Conservation (phyloP, 352 stramenopile species). For the Phytophthora crassamura region DNA sequence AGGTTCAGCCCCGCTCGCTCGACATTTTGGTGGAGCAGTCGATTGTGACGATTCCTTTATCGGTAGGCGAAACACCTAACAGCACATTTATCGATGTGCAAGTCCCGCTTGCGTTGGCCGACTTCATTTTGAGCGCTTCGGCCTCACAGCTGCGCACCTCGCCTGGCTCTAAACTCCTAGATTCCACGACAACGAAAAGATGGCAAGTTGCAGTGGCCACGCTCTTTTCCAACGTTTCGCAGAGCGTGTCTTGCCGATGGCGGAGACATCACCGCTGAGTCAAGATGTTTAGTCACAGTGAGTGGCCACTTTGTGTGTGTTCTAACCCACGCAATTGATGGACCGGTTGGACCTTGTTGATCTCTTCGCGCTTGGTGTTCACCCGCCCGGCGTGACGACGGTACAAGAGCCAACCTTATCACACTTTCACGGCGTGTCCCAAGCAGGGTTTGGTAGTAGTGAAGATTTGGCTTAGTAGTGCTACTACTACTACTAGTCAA, state of each 20-base stretch:
- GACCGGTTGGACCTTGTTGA: conserved; percentile 11
- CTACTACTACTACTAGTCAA: too few species aligned
- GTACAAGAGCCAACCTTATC: conserved; percentile 33
- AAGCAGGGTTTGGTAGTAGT: background rate
- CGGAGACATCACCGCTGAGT: background rate
- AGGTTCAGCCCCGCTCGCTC: too few species aligned
- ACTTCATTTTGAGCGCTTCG: background rate
- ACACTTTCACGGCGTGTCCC: conserved; percentile 28
- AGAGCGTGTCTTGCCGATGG: conserved; percentile 8
- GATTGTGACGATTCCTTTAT: too few species aligned
- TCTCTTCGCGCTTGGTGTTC: conserved; percentile 18
- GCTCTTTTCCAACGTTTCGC: conserved; percentile 32
- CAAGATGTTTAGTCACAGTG: background rate
- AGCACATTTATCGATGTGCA: too few species aligned
- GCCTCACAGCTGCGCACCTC: conserved; percentile 4
- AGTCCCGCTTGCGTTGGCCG: background rate
- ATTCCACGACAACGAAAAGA: conserved; percentile 23
- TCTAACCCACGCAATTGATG: conserved; percentile 3
- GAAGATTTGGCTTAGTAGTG: too few species aligned
- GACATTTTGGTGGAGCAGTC: too few species aligned
- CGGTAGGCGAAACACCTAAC: too few species aligned
- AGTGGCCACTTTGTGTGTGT: conserved; percentile 1
- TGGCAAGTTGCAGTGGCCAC: conserved; percentile 23
- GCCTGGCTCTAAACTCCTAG: conserved; percentile 25
- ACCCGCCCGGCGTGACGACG: conserved; percentile 20